These are phyloP conservation scores for Solioccasus polychromus DNA, from an alignment of 768 basidiomycete genomes.

Conservation along the genomic window DNA sequence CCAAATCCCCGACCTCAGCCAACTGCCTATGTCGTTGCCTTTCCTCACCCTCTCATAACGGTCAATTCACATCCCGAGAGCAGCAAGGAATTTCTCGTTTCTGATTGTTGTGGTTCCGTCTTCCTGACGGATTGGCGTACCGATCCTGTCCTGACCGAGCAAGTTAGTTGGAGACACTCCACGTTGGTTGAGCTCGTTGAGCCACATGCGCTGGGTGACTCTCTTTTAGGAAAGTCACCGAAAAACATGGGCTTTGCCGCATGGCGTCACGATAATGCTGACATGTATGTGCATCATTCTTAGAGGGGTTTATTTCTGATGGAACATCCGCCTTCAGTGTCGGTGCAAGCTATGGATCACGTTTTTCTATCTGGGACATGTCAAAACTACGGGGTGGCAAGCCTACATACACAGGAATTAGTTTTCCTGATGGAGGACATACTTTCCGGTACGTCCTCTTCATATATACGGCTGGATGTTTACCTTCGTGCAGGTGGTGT, in stretches of 20 bases:
- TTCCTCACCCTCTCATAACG: slow-evolving; percentile 67
- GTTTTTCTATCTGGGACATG: slow-evolving; percentile 76
- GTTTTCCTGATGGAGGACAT: slow-evolving; percentile 64
- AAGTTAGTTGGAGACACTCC: slow-evolving; percentile 56
- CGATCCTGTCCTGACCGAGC: slow-evolving; percentile 53
- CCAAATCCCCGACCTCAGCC: slow-evolving; percentile 55
- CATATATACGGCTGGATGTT: neutral
- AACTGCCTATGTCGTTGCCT: slow-evolving; percentile 72
- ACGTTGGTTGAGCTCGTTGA: slow-evolving; percentile 72
- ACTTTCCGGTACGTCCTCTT: slow-evolving; percentile 53
- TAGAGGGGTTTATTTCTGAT: neutral
- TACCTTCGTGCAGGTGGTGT: slow-evolving; percentile 62
- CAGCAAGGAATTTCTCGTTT: slow-evolving; percentile 76
- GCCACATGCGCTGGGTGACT: slow-evolving; percentile 57
- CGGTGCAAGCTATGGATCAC: slow-evolving; percentile 71
- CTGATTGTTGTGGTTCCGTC: slow-evolving; percentile 70
- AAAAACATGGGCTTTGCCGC: slow-evolving; percentile 59
- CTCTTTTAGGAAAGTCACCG: slow-evolving; percentile 42
- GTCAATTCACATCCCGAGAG: slow-evolving; percentile 69
- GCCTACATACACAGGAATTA: slow-evolving; percentile 58
- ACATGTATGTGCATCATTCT: slow-evolving; percentile 56
- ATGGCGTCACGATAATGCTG: slow-evolving; percentile 67
- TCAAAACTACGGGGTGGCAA: slow-evolving; percentile 70
- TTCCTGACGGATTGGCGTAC: slow-evolving; percentile 83
- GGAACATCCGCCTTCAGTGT: slow-evolving; percentile 43